Evolutionary conservation across 129 eudicot genomes (phyloP).

Genomic region (Daucus carota): DH1_v3.0 NC_030381.2:27447501-27448000

Average conservation of each 20-base stretch:
- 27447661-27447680: slow-evolving; percentile 47
- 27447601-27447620: slow-evolving; percentile 39
- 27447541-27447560: slow-evolving; percentile 21
- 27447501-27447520: background rate
- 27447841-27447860: slow-evolving; percentile 81
- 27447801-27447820: slow-evolving; percentile 81
- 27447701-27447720: background rate
- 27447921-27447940: slow-evolving; percentile 82
- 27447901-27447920: slow-evolving; percentile 59
- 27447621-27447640: slow-evolving; percentile 67
- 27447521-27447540: background rate
- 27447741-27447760: background rate
- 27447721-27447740: background rate
- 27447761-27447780: background rate
- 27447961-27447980: background rate
- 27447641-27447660: slow-evolving; percentile 99
- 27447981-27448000: slow-evolving; percentile 57
- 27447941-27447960: slow-evolving; percentile 4
- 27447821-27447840: slow-evolving; percentile 95
- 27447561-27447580: slow-evolving; percentile 29
- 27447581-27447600: slow-evolving; percentile 14
- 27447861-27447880: slow-evolving; percentile 95
- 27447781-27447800: slow-evolving; percentile 94
- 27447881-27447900: slow-evolving; percentile 71
- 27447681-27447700: background rate